phyloP scores from a whole-genome alignment of 306 rosid species.

The Echinosophora koreensis region DNA sequence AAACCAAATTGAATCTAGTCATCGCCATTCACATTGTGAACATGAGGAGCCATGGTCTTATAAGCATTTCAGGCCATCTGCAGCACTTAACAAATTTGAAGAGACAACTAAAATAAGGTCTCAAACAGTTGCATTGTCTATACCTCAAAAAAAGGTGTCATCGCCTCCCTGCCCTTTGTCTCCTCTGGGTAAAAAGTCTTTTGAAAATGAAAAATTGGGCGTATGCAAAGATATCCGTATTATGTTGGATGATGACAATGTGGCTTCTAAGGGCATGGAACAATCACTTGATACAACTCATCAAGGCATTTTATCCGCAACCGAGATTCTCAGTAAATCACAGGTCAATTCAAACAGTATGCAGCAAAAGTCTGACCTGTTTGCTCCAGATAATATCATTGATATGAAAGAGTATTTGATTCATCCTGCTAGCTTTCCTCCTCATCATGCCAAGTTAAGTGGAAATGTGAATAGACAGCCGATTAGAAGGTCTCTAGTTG shows the following conservation, averaged over 20 bases:
- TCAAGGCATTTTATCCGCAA: constrained; percentile 47
- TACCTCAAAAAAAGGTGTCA: constrained; percentile 49
- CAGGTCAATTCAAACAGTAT: constrained; percentile 46
- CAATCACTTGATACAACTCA: constrained; percentile 56
- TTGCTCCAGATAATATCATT: constrained; percentile 48
- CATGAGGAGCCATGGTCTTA: constrained; percentile 47
- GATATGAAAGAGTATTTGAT: constrained; percentile 52
- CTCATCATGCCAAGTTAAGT: constrained; percentile 49
- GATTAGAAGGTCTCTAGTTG: constrained; percentile 75
- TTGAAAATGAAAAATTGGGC: constrained; percentile 51
- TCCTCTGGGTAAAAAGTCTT: constrained; percentile 70
- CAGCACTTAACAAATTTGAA: constrained; percentile 42
- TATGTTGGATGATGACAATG: constrained; percentile 50
- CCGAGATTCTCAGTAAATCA: constrained; percentile 49
- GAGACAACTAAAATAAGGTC: constrained; percentile 47
- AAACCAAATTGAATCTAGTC: constrained; percentile 47
- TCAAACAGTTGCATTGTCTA: constrained; percentile 46
- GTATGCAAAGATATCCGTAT: constrained; percentile 39
- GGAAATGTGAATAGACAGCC: constrained; percentile 55
- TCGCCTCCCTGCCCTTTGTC: constrained; percentile 68
- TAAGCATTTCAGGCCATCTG: constrained; percentile 43
- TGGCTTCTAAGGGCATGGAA: constrained; percentile 55
- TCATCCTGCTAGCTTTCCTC: constrained; percentile 54
- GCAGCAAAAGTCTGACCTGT: constrained; percentile 50
- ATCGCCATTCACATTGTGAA: constrained; percentile 46